A percentile compares a stretch with the other conserved stretches of the same genome.
These are phyloP conservation scores for Saccharomyces hybrid DNA, from an alignment of 1,139 yeast genomes.

Conservation along the genomic window DNA sequence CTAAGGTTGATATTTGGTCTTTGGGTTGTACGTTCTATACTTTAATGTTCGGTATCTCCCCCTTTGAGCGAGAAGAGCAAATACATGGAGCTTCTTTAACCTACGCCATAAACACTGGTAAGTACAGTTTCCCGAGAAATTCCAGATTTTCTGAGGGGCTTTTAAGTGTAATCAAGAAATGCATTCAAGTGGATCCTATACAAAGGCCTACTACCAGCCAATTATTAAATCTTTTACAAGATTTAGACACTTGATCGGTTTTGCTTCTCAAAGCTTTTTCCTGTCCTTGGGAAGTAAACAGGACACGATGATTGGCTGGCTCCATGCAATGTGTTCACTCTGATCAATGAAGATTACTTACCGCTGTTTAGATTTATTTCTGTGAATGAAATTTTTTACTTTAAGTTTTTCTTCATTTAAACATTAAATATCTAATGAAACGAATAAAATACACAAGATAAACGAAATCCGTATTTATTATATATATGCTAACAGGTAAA, in stretches of 20 bases:
- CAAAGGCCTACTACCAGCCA: constrained; percentile 58
- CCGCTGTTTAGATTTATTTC: not conserved
- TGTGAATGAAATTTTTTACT: not conserved
- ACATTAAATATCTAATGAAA: constrained; percentile 1
- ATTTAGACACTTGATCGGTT: constrained; percentile 1
- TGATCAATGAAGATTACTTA: not conserved
- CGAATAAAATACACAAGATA: constrained; percentile 8
- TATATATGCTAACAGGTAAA: constrained; percentile 1
- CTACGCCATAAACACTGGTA: constrained; percentile 69
- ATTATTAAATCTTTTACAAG: constrained; percentile 15
- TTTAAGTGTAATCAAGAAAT: constrained; percentile 47
- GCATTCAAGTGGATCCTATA: constrained; percentile 54
- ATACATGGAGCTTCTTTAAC: constrained; percentile 77
- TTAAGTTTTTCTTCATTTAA: not conserved
- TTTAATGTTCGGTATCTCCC: constrained; percentile 70
- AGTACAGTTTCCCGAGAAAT: constrained; percentile 52
- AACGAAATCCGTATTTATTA: constrained; percentile 2
- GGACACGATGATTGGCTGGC: not conserved
- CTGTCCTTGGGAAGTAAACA: not conserved
- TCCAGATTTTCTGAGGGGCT: constrained; percentile 50
- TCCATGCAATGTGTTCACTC: not conserved
- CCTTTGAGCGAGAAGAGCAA: constrained; percentile 77
- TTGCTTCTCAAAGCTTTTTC: not conserved
- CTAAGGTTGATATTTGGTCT: constrained; percentile 83
- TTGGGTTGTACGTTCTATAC: constrained; percentile 79